These are phyloP conservation scores for Backusella sp. DNA, from an alignment of 192 early-diverging fungal genomes.

Conservation along the genomic window DNA sequence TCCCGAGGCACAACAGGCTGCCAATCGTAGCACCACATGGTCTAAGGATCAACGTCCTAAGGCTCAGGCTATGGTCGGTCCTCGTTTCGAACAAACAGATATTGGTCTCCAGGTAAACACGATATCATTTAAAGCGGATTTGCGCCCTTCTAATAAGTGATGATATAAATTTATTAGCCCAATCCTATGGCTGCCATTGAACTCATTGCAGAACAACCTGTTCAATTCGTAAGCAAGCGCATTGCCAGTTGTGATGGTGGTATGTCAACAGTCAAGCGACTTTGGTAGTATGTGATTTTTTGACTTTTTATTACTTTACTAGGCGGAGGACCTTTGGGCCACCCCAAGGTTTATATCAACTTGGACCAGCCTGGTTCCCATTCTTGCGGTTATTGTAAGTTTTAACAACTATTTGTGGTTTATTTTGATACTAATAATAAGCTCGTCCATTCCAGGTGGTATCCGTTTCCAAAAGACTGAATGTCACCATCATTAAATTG, in stretches of 20 bases:
- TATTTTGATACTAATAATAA: not conserved
- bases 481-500: conserved; percentile 18
- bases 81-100: conserved; percentile 86
- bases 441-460: conserved; percentile 15
- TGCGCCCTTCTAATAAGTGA: not conserved
- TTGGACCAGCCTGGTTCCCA: conserved; percentile 69
- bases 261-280: conserved; percentile 19
- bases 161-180: conserved; percentile 51
- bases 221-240: conserved; percentile 72
- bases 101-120: conserved; percentile 68
- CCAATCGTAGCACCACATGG: conserved; percentile 77
- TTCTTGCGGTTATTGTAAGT: conserved; percentile 80
- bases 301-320: conserved; percentile 15
- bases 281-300: not conserved
- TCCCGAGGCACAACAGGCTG: conserved; percentile 57
- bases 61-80: conserved; percentile 65
- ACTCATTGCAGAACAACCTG: conserved; percentile 85
- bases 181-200: conserved; percentile 89
- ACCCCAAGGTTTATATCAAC: conserved; percentile 94
- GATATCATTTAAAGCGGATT: not conserved
- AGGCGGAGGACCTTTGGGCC: conserved; percentile 87
- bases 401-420: not conserved
- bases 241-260: conserved; percentile 87
- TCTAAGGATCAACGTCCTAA: conserved; percentile 73
- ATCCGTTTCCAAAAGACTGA: conserved; percentile 28